phyloP scores from a whole-genome alignment of 2,329 filamentous ascomycete species.

The Rhexocercosporidium sp. region DNA sequence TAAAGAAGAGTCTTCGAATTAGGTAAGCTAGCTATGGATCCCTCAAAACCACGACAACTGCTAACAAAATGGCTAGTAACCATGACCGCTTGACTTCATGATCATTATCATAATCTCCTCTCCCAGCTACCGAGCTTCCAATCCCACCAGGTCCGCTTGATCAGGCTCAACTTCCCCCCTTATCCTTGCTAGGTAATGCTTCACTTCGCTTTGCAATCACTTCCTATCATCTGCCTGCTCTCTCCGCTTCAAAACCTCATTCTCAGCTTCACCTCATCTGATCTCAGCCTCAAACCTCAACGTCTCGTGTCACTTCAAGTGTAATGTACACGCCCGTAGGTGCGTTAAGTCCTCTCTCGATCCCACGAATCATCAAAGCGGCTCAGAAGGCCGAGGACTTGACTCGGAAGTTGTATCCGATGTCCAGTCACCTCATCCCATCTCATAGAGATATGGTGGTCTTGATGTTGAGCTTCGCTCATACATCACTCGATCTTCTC shows the following conservation, averaged over 20 bases:
- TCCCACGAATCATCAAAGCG: neutral
- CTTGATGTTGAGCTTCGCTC: neutral
- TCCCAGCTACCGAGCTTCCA: too few species aligned
- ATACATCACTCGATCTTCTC: too few species aligned
- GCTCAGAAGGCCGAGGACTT: neutral
- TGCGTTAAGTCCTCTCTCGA: neutral
- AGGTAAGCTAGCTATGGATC: neutral
- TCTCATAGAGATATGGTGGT: neutral
- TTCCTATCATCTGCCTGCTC: neutral
- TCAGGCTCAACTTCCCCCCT: too few species aligned
- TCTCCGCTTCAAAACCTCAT: neutral
- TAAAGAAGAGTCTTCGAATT: neutral
- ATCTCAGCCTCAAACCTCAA: neutral
- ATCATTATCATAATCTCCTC: too few species aligned
- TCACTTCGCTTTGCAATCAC: too few species aligned
- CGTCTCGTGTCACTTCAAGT: conserved; percentile 2
- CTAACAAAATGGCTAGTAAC: neutral
- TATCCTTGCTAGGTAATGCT: neutral
- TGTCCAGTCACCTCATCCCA: neutral
- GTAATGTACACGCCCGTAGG: neutral
- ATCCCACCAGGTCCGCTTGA: too few species aligned
- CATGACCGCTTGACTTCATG: neutral
- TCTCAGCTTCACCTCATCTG: neutral
- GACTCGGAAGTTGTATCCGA: neutral
- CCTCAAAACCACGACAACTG: neutral